These are phyloP conservation scores for Trichoderma brevicompactum DNA, from an alignment of 2,329 filamentous ascomycete genomes.

Conservation along the genomic window DNA sequence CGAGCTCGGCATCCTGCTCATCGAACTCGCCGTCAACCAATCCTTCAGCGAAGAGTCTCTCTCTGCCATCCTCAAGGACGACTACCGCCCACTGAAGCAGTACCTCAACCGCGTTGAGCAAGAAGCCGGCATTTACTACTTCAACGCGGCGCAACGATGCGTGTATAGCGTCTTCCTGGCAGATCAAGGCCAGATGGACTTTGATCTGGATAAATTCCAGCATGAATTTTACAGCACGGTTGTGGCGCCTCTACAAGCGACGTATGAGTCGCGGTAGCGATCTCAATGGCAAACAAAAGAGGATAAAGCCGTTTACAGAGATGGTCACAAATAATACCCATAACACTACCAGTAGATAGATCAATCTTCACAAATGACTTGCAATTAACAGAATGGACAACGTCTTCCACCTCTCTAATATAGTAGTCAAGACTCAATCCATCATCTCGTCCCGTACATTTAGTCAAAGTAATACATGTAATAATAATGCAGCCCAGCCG, in stretches of 20 bases:
- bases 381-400: too few relatives aligned
- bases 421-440: background rate
- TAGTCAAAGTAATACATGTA: background rate
- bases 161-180: conserved; percentile 21
- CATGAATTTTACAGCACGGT: conserved; percentile 25
- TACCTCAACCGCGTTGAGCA: conserved; percentile 13
- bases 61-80: conserved; percentile 14
- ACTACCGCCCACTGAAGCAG: conserved; percentile 4
- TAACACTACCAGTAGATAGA: background rate
- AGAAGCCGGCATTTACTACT: conserved; percentile 24
- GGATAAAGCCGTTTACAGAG: too few relatives aligned
- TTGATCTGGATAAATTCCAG: conserved; percentile 21
- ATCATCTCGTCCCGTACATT: background rate
- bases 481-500: background rate
- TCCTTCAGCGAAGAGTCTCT: conserved; percentile 15
- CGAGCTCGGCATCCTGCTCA: conserved; percentile 24
- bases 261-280: conserved; percentile 8
- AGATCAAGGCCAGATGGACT: conserved; percentile 21
- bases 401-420: background rate
- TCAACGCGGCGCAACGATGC: conserved; percentile 20
- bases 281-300: background rate
- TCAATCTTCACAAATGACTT: background rate
- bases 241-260: conserved; percentile 22
- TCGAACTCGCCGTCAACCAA: conserved; percentile 22
- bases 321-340: too few relatives aligned